Base-by-base conservation (phyloP, 164 flowering plant genomes). In the Piper betle region DNA sequence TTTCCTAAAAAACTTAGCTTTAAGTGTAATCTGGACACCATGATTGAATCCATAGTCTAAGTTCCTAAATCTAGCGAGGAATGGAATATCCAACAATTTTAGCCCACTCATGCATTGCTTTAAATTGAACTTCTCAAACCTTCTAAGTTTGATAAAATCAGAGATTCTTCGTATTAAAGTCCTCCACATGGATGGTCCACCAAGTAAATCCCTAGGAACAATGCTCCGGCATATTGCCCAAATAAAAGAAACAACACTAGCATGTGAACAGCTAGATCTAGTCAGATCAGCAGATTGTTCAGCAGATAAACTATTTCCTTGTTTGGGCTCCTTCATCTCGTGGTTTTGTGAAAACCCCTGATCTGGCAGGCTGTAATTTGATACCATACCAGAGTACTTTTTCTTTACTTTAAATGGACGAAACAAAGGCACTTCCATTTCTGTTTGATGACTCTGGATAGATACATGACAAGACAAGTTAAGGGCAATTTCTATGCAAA, bases 181-280 rank as follows among this genome's bases (percentile, higher is more conserved):
- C 76, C 96, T 82, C 91, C 82, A 75, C 59, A 77, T 84, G 57
- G 74, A 71, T 46, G 77, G 66, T 62, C 73, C 61, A 41, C 99
- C 99, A 10, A 93, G 78, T 64, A 93, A 74, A 62, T 80, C 82
- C 25, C 61, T 56, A 72, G 99, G 97, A 73, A 93, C 66, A 65
- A 91, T 74, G 70, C 77, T 86, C 75, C 88, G 75, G 64, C 92
- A 88, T 69, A 78, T 84, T 63, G 97, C 95, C 97, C 97, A 94
- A 66, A 91, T 53, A 73, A 85, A 91, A 17, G 96, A 81, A 17
- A 76, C 86, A 40, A 93, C 97, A 67, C 86, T 83, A 72, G 70
- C 59, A 59, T 84, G 78, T 2, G 53, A 66, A 75, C 96, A 81
- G 61, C 77, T 74, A 25, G 66, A 57, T 63, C 66, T 71, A 60